phyloP scores from a whole-genome alignment of 1,284 basidiomycete species.

The Ceratobasidium papillatum region DNA sequence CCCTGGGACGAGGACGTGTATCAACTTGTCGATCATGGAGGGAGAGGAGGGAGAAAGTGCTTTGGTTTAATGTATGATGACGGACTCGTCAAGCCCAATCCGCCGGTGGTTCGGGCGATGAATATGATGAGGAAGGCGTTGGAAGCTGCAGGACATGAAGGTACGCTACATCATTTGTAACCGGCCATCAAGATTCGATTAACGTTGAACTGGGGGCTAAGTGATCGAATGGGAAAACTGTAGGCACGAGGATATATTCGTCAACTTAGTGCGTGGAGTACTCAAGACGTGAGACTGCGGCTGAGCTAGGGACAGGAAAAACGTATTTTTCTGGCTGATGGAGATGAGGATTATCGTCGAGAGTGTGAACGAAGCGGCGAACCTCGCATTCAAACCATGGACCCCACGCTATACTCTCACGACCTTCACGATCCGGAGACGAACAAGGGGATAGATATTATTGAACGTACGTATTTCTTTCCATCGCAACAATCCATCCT shows the following conservation, averaged over 20 bases:
- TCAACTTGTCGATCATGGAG: constrained; percentile 63
- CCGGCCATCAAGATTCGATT: too few relatives aligned
- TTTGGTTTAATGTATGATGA: constrained; percentile 73
- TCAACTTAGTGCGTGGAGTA: constrained; percentile 22
- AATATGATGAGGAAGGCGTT: constrained; percentile 66
- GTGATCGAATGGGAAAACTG: constrained; percentile 54
- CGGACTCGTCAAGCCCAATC: constrained; percentile 70
- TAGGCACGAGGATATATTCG: constrained; percentile 42
- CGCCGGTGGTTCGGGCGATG: constrained; percentile 73
- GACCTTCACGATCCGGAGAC: constrained; percentile 12
- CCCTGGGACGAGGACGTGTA: constrained; percentile 72
- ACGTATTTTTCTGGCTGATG: constrained; percentile 46
- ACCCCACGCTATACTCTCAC: constrained; percentile 45
- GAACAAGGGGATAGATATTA: constrained; percentile 29
- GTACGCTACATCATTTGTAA: constrained; percentile 49
- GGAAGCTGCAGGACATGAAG: constrained; percentile 70
- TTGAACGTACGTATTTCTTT: constrained; percentile 36
- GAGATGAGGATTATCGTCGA: constrained; percentile 41
- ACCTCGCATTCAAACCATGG: constrained; percentile 62
- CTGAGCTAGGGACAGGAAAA: constrained; percentile 32
- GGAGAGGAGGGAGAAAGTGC: constrained; percentile 63
- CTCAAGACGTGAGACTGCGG: neutral
- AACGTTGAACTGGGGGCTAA: too few relatives aligned
- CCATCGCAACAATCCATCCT: constrained; percentile 1
- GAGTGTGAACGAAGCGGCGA: constrained; percentile 56